These are phyloP conservation scores for Venturia aucupariae DNA, from an alignment of 2,329 filamentous ascomycete species.

Conservation along the genomic window DNA sequence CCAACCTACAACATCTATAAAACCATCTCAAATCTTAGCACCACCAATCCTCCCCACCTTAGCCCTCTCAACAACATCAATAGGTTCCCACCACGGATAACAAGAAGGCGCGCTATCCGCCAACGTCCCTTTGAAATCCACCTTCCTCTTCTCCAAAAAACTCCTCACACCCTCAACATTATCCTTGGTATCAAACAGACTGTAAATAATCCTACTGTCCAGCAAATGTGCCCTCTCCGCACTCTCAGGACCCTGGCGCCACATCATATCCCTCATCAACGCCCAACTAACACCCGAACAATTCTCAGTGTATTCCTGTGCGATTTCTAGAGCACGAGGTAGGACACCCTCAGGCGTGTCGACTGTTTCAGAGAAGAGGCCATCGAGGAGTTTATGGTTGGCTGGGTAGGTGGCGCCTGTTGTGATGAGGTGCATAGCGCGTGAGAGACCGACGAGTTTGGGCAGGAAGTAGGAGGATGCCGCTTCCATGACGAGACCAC, in stretches of 20 bases:
- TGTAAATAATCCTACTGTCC: constrained; percentile 55
- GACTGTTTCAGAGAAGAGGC: constrained; percentile 58
- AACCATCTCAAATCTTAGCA: neutral
- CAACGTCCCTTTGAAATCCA: constrained; percentile 52
- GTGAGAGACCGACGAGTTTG: constrained; percentile 54
- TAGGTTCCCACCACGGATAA: constrained; percentile 61
- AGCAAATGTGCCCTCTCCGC: constrained; percentile 63
- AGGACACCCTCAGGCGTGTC: constrained; percentile 51
- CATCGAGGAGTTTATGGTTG: constrained; percentile 42
- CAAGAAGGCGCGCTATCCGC: constrained; percentile 48
- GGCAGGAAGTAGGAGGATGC: constrained; percentile 64
- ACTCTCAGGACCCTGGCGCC: constrained; percentile 43
- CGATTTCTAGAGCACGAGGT: constrained; percentile 54
- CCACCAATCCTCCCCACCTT: constrained; percentile 20
- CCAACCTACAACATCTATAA: neutral
- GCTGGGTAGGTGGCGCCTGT: constrained; percentile 54
- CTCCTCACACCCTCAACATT: constrained; percentile 57
- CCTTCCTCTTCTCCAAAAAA: constrained; percentile 61
- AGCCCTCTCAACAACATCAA: constrained; percentile 37
- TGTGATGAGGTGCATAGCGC: constrained; percentile 56
- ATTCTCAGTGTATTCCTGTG: constrained; percentile 56
- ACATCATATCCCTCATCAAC: constrained; percentile 66
- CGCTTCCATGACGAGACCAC: constrained; percentile 64
- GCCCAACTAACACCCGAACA: constrained; percentile 55
- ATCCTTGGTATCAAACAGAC: constrained; percentile 50